Evolutionary conservation across 371 early-diverging fungal species (phyloP).

Genomic region (Coemansia sp.): DNA sequence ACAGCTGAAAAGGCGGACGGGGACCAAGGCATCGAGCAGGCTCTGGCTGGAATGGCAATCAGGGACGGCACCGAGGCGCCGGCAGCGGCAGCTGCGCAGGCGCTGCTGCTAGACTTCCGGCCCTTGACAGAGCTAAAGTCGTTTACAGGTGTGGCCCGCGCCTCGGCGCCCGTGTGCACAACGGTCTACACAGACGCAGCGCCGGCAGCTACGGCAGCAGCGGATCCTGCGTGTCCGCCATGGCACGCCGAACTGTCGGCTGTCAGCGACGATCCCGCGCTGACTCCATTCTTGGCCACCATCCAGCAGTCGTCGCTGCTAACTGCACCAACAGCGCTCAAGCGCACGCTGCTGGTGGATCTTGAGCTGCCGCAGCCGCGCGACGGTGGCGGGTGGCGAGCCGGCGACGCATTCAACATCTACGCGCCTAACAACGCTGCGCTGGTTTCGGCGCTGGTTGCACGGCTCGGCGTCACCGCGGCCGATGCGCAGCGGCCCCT

Average conservation of each 20-base stretch:
- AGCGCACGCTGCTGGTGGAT: conserved; percentile 73
- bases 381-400: conserved; percentile 37
- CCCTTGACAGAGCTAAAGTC: conserved; percentile 56
- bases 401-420: conserved; percentile 89
- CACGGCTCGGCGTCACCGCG: conserved; percentile 41
- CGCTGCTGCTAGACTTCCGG: conserved; percentile 54
- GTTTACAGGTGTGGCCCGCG: conserved; percentile 66
- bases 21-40: too few species aligned
- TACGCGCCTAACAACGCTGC: conserved; percentile 73
- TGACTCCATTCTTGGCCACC: conserved; percentile 25
- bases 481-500: conserved; percentile 11
- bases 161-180: conserved; percentile 57
- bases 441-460: conserved; percentile 58
- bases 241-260: conserved; percentile 29
- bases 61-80: conserved; percentile 6
- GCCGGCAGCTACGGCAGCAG: neutral
- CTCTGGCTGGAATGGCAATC: neutral
- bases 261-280: conserved; percentile 12
- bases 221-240: conserved; percentile 14
- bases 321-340: conserved; percentile 62
- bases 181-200: conserved; percentile 3
- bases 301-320: conserved; percentile 51
- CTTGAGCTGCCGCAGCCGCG: conserved; percentile 53
- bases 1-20: neutral
- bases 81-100: conserved; percentile 18